Evolutionary conservation across 306 rosid species (phyloP).

Genomic region (Fagus sylvatica): DNA sequence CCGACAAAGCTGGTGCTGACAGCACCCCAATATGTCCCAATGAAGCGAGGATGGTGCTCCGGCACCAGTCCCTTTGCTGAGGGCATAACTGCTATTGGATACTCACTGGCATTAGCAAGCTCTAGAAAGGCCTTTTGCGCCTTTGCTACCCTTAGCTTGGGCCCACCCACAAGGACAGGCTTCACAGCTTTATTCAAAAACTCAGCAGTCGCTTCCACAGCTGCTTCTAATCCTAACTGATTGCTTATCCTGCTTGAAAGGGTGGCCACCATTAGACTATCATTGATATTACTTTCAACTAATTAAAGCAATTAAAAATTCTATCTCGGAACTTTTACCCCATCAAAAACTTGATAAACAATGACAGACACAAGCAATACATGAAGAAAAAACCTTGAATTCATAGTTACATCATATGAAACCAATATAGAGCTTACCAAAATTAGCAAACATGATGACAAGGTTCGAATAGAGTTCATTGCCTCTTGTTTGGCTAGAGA

Average conservation of each 20-base stretch:
- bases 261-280: background rate
- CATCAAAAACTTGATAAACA: background rate
- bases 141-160: constrained; percentile 69
- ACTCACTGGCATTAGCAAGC: constrained; percentile 74
- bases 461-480: background rate
- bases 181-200: constrained; percentile 82
- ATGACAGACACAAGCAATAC: background rate
- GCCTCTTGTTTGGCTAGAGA: background rate
- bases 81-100: constrained; percentile 81
- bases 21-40: constrained; percentile 92
- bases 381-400: background rate
- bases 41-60: constrained; percentile 66
- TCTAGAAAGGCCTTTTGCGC: constrained; percentile 68
- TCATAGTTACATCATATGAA: background rate
- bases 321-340: no score
- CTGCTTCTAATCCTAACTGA: constrained; percentile 72
- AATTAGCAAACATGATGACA: background rate
- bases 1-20: constrained; percentile 73
- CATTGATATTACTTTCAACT: background rate
- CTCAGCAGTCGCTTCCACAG: constrained; percentile 79
- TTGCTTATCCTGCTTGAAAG: constrained; percentile 56
- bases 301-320: background rate
- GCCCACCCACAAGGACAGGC: constrained; percentile 80
- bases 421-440: background rate
- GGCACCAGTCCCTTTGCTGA: constrained; percentile 82